A percentile compares a stretch with the other conserved stretches of the same genome.
Conservation (phyloP, 441 rosid species). For the Erysimum pusillum region DNA sequence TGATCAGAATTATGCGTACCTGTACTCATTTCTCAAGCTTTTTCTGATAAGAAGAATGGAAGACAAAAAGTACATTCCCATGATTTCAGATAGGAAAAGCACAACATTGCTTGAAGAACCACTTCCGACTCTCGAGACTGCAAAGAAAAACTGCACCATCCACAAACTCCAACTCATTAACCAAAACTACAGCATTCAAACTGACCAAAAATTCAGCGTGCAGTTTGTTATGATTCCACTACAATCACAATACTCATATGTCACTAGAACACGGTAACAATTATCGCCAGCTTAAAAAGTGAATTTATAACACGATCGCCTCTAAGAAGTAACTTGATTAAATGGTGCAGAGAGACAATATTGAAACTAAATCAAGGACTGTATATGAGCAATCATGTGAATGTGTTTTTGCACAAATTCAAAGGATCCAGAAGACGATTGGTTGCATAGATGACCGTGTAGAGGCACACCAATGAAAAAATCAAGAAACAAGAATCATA, state of each 20-base stretch:
- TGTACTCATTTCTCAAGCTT: conserved; percentile 96
- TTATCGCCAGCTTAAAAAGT: too few species aligned
- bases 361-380: too few species aligned
- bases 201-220: not conserved
- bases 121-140: conserved; percentile 97
- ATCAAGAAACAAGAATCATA: conserved; percentile 7
- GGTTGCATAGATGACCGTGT: too few species aligned
- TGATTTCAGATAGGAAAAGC: conserved; percentile 94
- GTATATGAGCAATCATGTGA: too few species aligned
- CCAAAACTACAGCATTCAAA: conserved; percentile 20
- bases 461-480: too few species aligned
- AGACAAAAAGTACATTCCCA: conserved; percentile 99
- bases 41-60: conserved; percentile 97
- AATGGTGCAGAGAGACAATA: too few species aligned
- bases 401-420: too few species aligned
- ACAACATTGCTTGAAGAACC: conserved; percentile 99
- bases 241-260: too few species aligned
- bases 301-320: too few species aligned
- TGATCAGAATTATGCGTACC: conserved; percentile 47
- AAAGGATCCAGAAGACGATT: too few species aligned
- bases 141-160: conserved; percentile 92
- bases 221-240: not conserved
- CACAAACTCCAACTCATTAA: conserved; percentile 43
- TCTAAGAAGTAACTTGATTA: too few species aligned
- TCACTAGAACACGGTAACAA: too few species aligned